Percentiles rank a stretch among this genome's conserved stretches.
These are phyloP conservation scores for Saccharomyces hybrid DNA, from an alignment of 1,139 yeast genomes.

Conservation along the genomic window DNA sequence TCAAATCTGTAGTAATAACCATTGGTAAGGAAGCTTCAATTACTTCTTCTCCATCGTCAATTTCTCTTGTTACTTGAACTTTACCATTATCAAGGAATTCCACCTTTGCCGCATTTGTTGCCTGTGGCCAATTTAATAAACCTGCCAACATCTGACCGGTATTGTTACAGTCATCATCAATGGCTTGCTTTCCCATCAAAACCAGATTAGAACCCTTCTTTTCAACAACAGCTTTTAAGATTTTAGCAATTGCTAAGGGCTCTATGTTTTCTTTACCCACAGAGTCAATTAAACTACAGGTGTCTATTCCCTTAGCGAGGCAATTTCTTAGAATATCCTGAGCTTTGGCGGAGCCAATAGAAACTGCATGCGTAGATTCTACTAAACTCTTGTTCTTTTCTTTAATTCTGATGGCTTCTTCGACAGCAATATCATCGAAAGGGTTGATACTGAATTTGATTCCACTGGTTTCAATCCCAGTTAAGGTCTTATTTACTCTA, in stretches of 20 bases:
- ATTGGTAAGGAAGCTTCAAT: conserved; percentile 72
- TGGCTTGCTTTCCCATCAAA: conserved; percentile 90
- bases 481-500: conserved; percentile 76
- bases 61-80: conserved; percentile 78
- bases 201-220: conserved; percentile 67
- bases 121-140: conserved; percentile 92
- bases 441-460: conserved; percentile 93
- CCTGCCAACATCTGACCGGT: conserved; percentile 99
- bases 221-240: conserved; percentile 66
- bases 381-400: conserved; percentile 65
- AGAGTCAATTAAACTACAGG: conserved; percentile 72
- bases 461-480: conserved; percentile 84
- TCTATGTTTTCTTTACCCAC: conserved; percentile 59
- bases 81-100: conserved; percentile 42
- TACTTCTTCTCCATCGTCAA: conserved; percentile 91
- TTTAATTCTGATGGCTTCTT: conserved; percentile 78
- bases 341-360: conserved; percentile 81
- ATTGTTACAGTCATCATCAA: conserved; percentile 90
- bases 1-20: conserved; percentile 83
- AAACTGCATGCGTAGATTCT: conserved; percentile 81
- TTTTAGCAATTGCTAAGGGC: conserved; percentile 86
- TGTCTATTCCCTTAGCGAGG: conserved; percentile 89
- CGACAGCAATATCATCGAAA: conserved; percentile 93
- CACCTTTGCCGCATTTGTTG: conserved; percentile 90
- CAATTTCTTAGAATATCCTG: conserved; percentile 87